Base-by-base conservation (phyloP, 345 rosid genomes). In the Bretschneidera sinensis region DNA sequence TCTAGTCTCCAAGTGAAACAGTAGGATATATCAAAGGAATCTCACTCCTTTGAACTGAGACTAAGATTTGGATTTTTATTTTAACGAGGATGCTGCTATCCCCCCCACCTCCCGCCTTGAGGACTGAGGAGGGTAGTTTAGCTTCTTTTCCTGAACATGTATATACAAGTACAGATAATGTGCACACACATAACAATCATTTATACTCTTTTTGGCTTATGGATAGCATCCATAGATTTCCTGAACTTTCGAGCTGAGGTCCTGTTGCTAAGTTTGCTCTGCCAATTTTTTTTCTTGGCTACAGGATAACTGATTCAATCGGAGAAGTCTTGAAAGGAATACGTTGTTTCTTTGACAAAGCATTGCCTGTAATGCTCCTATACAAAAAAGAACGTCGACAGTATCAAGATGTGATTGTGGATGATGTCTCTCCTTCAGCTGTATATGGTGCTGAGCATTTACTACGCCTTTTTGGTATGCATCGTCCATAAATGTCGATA, bases 371-470 rank as follows among this genome's bases (percentile, higher is more conserved):
- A 58, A 78, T 90, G 78, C 97, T 94, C 49, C 75, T 94, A 48
- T 90, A 87, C 76, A 87, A 81, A 72, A 83, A 81, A 67, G 97
- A 94, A 78, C 91, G 97, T 17, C 84, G 59, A 51, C 99, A 94
- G 56, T 90, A 83, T 74, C 67, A 67, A 18, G 83, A 81, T 58
- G 60, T 68, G 21, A 74, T 86, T 54, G 58, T 60, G 50, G 79
- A 81, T 60, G 74, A 77, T 62, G 53, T 53, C 17, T 77, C 95
- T 65, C 95, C 98, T 1, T 92, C 97, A 33, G 63, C 83, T 31
- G 78, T 88, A 24, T 88, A 88, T 54, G 95, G 95, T 33, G 95
- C 95, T 47, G 91, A 85, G 68, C 95, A 85, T 81, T 75, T 88
- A 21, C 78, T 88, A 51, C 91, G 92, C 67, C 89, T 88, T 28